phyloP scores from a whole-genome alignment of 345 rosid species.

The Dovyalis caffra region DNA sequence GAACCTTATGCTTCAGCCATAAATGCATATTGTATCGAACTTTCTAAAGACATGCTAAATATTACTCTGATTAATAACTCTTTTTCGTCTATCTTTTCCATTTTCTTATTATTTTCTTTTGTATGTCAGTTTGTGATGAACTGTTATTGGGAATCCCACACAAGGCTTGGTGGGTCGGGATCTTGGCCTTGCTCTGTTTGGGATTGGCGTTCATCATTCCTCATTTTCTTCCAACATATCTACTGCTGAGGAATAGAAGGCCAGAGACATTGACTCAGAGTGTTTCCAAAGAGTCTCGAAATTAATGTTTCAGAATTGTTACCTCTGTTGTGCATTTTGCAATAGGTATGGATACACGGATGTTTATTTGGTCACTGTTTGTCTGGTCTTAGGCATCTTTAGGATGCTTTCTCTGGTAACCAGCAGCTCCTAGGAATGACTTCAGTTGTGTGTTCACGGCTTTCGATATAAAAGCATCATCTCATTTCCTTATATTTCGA shows the following conservation, averaged over 20 bases:
- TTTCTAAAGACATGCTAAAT: neutral
- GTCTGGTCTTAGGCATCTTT: too few relatives aligned
- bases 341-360: neutral
- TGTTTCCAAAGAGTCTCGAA: constrained; percentile 43
- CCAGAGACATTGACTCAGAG: constrained; percentile 4
- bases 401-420: too few relatives aligned
- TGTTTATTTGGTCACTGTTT: too few relatives aligned
- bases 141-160: constrained; percentile 66
- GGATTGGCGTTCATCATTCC: constrained; percentile 52
- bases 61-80: neutral
- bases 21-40: too few relatives aligned
- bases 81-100: neutral
- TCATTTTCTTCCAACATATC: constrained; percentile 47
- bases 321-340: neutral
- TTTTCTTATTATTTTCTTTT: neutral
- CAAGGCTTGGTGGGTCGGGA: constrained; percentile 66
- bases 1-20: too few relatives aligned
- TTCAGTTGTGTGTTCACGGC: too few relatives aligned
- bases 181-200: constrained; percentile 59
- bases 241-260: constrained; percentile 34
- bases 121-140: constrained; percentile 73
- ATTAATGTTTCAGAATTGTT: constrained; percentile 2
- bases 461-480: too few relatives aligned
- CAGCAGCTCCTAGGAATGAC: too few relatives aligned
- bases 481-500: too few relatives aligned